Evolutionary conservation across 129 eudicot genomes (phyloP).

Genomic region (Chrysanthemum makinoi): DNA sequence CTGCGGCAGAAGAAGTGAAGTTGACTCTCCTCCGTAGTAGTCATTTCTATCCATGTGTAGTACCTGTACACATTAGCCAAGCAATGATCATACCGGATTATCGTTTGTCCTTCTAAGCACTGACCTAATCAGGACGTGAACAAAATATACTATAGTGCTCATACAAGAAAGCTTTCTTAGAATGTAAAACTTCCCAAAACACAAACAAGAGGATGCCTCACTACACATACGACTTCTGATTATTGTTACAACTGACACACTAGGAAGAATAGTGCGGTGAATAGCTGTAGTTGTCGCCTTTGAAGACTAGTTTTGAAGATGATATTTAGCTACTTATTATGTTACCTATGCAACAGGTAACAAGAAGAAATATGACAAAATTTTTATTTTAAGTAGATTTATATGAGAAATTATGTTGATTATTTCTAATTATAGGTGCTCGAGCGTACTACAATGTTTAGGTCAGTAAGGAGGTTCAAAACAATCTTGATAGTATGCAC

Average conservation of each 20-base stretch:
- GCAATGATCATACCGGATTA: constrained; percentile 9
- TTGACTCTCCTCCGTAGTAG: constrained; percentile 73
- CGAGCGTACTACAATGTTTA: not conserved
- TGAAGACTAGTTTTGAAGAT: not conserved
- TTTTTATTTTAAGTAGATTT: not conserved
- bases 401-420: not conserved
- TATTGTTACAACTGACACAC: constrained; percentile 16
- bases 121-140: not conserved
- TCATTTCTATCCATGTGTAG: constrained; percentile 75
- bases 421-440: not conserved
- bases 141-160: not conserved
- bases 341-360: not conserved
- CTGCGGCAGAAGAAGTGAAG: constrained; percentile 59
- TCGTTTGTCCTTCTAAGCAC: not conserved
- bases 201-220: not conserved
- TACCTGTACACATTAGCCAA: constrained; percentile 40
- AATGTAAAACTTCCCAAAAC: not conserved
- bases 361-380: not conserved
- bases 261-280: not conserved
- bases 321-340: not conserved
- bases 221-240: not conserved
- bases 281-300: not conserved
- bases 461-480: not conserved
- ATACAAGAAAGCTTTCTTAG: not conserved
- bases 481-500: not conserved